A percentile compares a stretch with the other conserved stretches of the same genome.
Conservation (phyloP, 164 flowering plant genomes). For the Aristolochia californica region DNA sequence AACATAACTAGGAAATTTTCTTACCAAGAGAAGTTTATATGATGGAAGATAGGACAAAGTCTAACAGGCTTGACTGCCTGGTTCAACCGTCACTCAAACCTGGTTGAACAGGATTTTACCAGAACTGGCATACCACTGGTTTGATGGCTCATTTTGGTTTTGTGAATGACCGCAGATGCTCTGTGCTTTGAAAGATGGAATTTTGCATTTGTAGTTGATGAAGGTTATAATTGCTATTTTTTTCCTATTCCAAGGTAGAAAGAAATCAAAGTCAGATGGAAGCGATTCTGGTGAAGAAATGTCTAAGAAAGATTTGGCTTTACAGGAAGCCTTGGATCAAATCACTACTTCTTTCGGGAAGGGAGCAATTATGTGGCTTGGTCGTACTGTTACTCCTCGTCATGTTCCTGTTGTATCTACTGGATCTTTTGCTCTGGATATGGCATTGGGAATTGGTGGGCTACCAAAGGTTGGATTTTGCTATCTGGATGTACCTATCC, state of each 20-base stretch:
- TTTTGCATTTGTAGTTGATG: too few relatives aligned
- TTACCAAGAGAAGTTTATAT: too few relatives aligned
- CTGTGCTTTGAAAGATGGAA: too few relatives aligned
- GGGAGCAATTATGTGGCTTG: conserved; percentile 97
- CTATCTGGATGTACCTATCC: neutral
- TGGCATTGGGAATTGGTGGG: conserved; percentile 87
- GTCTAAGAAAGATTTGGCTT: conserved; percentile 76
- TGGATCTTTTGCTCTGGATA: conserved; percentile 81
- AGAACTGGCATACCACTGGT: too few relatives aligned
- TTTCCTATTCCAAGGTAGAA: conserved; percentile 33
- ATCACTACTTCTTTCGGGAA: conserved; percentile 77
- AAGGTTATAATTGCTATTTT: too few relatives aligned
- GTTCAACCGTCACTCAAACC: too few relatives aligned
- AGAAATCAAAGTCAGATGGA: conserved; percentile 52
- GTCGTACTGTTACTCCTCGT: conserved; percentile 44
- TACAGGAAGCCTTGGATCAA: conserved; percentile 83
- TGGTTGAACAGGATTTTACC: too few relatives aligned
- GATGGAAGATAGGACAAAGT: too few relatives aligned
- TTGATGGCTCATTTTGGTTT: too few relatives aligned
- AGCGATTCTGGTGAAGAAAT: conserved; percentile 69
- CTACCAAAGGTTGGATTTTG: conserved; percentile 66
- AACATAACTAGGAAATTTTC: too few relatives aligned
- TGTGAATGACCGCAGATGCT: too few relatives aligned
- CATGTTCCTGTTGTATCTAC: conserved; percentile 75
- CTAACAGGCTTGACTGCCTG: too few relatives aligned